A percentile compares a stretch with the other conserved stretches of the same genome.
phyloP scores from a whole-genome alignment of 768 basidiomycete species.

The Mycena leptocephala region DNA sequence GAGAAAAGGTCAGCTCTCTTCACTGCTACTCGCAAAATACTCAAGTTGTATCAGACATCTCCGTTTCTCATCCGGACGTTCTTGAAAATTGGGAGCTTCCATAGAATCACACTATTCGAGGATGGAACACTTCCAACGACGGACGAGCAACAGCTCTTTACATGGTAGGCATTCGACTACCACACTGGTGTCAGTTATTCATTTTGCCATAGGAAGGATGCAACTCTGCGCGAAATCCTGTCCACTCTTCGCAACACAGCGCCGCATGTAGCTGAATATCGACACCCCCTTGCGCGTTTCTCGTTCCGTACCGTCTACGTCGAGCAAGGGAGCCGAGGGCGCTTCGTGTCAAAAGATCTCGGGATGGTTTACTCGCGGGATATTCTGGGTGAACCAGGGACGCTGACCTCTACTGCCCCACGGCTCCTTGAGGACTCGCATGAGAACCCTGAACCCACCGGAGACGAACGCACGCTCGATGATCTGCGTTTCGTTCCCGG shows the following conservation, averaged over 20 bases:
- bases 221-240: conserved; percentile 84
- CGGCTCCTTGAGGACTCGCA: conserved; percentile 72
- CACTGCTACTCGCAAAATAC: background rate
- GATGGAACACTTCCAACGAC: conserved; percentile 83
- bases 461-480: conserved; percentile 82
- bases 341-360: conserved; percentile 84
- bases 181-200: background rate
- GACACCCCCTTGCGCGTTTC: conserved; percentile 87
- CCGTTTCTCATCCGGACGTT: conserved; percentile 90
- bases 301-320: conserved; percentile 87
- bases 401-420: conserved; percentile 70
- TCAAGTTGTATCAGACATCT: conserved; percentile 65
- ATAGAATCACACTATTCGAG: conserved; percentile 82
- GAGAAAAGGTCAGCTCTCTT: conserved; percentile 26
- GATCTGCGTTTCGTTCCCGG: conserved; percentile 87
- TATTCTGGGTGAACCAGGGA: conserved; percentile 86
- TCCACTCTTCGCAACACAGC: conserved; percentile 83
- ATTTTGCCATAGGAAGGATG: conserved; percentile 76
- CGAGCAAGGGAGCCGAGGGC: conserved; percentile 80
- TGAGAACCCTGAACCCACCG: conserved; percentile 52
- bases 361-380: conserved; percentile 89
- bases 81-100: conserved; percentile 86
- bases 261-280: conserved; percentile 79
- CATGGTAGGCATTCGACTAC: conserved; percentile 67
- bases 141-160: conserved; percentile 88